phyloP scores from a whole-genome alignment of 192 early-diverging fungal genomes.

The Backusella circina region DNA sequence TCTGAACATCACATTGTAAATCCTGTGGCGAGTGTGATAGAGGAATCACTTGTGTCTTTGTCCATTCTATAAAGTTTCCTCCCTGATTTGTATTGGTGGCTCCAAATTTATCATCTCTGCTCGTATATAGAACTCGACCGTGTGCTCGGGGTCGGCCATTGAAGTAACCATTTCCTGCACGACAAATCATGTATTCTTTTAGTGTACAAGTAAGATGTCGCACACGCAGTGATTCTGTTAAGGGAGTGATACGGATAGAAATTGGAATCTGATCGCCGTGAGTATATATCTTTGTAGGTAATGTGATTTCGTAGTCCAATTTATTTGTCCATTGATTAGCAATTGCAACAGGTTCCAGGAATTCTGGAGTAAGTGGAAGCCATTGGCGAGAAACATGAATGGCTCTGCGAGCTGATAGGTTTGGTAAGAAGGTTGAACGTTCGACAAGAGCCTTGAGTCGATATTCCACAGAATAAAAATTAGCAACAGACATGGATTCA shows the following conservation, averaged over 20 bases:
- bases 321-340: slow-evolving; percentile 50
- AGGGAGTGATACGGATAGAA: slow-evolving; percentile 40
- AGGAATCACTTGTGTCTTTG: not conserved
- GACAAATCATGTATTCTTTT: slow-evolving; percentile 54
- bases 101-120: slow-evolving; percentile 5
- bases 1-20: slow-evolving; percentile 32
- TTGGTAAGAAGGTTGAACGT: slow-evolving; percentile 49
- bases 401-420: slow-evolving; percentile 25
- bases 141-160: slow-evolving; percentile 1
- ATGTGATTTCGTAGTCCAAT: slow-evolving; percentile 50
- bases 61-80: slow-evolving; percentile 14
- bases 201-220: slow-evolving; percentile 42
- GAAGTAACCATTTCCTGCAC: slow-evolving; percentile 22
- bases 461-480: slow-evolving; percentile 48
- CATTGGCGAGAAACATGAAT: slow-evolving; percentile 47
- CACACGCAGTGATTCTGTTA: slow-evolving; percentile 37
- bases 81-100: not conserved
- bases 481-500: slow-evolving; percentile 46
- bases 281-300: slow-evolving; percentile 49
- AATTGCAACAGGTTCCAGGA: slow-evolving; percentile 43
- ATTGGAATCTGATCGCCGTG: slow-evolving; percentile 51
- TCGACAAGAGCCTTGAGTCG: slow-evolving; percentile 48
- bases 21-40: slow-evolving; percentile 8
- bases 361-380: slow-evolving; percentile 43
- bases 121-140: not conserved